phyloP scores from a whole-genome alignment of 345 rosid genomes.

The Moringa oleifera region DNA sequence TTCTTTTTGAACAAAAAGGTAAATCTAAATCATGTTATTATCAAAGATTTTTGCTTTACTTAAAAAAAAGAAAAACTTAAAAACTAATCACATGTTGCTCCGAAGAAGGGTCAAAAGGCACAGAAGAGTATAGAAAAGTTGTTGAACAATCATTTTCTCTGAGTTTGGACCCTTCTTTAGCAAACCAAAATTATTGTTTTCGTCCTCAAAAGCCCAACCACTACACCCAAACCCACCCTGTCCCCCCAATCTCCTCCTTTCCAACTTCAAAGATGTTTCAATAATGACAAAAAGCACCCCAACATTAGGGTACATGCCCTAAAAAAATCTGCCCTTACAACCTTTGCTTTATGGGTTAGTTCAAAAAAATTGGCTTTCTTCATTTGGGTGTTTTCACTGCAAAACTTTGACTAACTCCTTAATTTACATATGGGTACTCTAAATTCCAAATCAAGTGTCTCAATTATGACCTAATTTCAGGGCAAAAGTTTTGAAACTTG shows the following conservation, averaged over 20 bases:
- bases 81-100: neutral
- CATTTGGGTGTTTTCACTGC: too few species aligned
- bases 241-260: constrained; percentile 5
- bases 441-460: too few species aligned
- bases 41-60: too few species aligned
- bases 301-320: constrained; percentile 11
- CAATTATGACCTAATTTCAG: too few species aligned
- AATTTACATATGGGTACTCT: too few species aligned
- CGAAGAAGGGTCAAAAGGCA: neutral
- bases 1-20: too few species aligned
- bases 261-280: constrained; percentile 15
- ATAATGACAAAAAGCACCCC: constrained; percentile 23
- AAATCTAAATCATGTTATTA: too few species aligned
- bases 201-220: constrained; percentile 26
- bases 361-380: too few species aligned
- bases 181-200: constrained; percentile 15
- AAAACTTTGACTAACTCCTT: neutral
- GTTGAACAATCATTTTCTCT: constrained; percentile 14
- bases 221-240: neutral
- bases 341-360: neutral
- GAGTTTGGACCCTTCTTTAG: constrained; percentile 19
- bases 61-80: neutral
- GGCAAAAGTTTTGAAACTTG: too few species aligned
- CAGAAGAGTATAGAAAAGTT: constrained; percentile 4
- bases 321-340: neutral